Percentiles rank a stretch among this genome's conserved stretches.
Conservation (phyloP, 495 filamentous ascomycete species). For the Talaromyces thailandensis region DNA sequence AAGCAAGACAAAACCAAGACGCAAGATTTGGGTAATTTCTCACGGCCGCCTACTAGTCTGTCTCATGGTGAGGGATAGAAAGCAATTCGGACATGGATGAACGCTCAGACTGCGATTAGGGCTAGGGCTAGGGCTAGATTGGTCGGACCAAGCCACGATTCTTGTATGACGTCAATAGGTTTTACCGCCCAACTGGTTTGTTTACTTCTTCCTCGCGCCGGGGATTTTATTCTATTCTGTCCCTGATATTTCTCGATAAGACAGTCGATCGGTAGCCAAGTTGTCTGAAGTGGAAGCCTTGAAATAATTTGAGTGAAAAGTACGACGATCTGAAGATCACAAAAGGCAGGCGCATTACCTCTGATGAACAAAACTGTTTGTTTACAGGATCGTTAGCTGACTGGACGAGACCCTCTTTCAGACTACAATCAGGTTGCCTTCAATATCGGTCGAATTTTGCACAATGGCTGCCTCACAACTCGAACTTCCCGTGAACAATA, state of each 20-base stretch:
- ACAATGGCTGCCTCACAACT: neutral
- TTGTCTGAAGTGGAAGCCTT: no score
- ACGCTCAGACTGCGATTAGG: neutral
- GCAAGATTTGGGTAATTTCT: no score
- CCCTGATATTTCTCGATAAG: neutral
- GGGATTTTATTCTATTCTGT: neutral
- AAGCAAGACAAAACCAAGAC: no score
- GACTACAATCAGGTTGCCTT: neutral
- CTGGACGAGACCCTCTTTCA: neutral
- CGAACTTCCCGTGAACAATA: slow-evolving; percentile 17
- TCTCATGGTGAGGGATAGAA: no score
- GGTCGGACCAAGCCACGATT: neutral
- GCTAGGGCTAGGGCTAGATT: neutral
- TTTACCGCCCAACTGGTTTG: neutral
- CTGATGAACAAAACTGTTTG: neutral
- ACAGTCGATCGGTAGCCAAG: neutral
- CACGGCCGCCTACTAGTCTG: no score
- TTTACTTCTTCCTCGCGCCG: neutral
- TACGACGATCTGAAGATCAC: neutral
- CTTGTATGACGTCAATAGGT: neutral
- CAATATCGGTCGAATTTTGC: neutral
- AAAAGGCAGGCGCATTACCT: neutral
- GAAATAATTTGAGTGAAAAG: neutral
- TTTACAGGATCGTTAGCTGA: neutral
- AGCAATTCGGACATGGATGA: no score